Base-by-base conservation (phyloP, 2,329 filamentous ascomycete genomes). In the Biscogniauxia sp. region DNA sequence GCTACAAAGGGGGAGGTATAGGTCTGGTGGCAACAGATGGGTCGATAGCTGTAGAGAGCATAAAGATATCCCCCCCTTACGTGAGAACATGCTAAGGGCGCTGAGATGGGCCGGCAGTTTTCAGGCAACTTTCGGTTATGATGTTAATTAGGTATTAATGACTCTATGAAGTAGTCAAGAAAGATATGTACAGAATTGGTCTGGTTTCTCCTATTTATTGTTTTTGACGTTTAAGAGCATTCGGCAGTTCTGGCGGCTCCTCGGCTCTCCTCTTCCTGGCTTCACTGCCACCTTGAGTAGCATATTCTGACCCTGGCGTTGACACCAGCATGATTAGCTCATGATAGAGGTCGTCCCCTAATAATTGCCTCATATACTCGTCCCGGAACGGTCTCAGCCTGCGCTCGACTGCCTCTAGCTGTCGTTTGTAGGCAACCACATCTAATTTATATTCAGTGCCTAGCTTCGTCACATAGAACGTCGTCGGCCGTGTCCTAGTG, bases 11-110 rank as follows among this genome's bases (percentile, higher is more conserved):
- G 6, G 70, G 70, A 1, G 70, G 69, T 1, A 54, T 70, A 2
- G 70, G 66, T 1, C 53, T 70, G 1, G 50, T 71, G 7, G 64
- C 64, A 1, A 61, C 58, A 1, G 64, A 66, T 54, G 70, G 69
- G 6, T 66, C 68, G n/a, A 52, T 66, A 7, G 62, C 62, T 3
- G 61, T 58, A 1, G 64, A 59, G 4, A 55, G 56, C 32, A 64
- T 70, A 26, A 53, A 63, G 49, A 23, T 69, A 32, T 32, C 53
- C 7, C 28, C 28, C 37, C 19, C 5, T 25, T 17, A 25, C 37
- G 54, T 51, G 50, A 23, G 5, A 26, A 28, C 5, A 8, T 52
- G 9, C 28, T 59, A 17, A 37, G 52, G 25, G 50, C 3, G 19
- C 20, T 11, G 20, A 56, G 32, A 20, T 23, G 15, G 50, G 23